Conservation (phyloP, 2,329 filamentous ascomycete species). For the Hypomyces rosellus region DNA sequence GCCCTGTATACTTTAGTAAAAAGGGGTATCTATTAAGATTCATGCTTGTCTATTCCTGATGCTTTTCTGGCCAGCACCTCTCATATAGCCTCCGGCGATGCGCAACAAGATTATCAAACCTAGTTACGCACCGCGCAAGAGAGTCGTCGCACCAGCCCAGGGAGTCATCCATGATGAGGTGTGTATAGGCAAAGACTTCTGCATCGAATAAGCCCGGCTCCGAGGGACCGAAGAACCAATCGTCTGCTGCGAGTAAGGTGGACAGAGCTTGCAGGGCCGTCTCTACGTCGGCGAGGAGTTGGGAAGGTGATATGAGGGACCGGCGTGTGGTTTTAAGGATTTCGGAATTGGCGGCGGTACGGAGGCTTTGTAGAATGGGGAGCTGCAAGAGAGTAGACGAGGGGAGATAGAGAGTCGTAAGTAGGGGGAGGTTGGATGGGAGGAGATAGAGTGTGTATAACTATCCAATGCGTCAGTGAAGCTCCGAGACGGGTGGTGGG, state of each 20-base stretch:
- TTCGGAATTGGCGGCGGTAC: conserved; percentile 65
- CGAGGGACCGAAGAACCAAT: conserved; percentile 45
- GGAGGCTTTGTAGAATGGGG: conserved; percentile 60
- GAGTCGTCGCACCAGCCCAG: conserved; percentile 59
- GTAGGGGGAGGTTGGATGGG: neutral
- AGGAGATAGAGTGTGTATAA: conserved; percentile 11
- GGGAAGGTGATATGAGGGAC: conserved; percentile 23
- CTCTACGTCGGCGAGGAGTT: conserved; percentile 38
- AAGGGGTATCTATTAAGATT: no score
- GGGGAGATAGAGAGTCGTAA: neutral
- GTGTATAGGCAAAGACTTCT: conserved; percentile 81
- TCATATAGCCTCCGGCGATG: conserved; percentile 32
- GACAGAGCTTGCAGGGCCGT: conserved; percentile 43
- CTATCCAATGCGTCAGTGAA: conserved; percentile 82
- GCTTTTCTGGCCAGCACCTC: conserved; percentile 20
- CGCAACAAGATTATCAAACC: conserved; percentile 54
- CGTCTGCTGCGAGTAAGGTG: conserved; percentile 30
- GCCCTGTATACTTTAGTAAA: no score
- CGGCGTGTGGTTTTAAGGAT: conserved; percentile 57
- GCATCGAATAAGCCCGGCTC: conserved; percentile 77
- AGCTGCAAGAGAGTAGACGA: conserved; percentile 55
- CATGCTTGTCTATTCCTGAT: neutral
- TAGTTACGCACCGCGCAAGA: conserved; percentile 50
- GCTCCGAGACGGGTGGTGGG: conserved; percentile 67
- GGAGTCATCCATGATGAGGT: conserved; percentile 63